Conservation (phyloP, 208 protist species). For the Crithidia sp. region DNA sequence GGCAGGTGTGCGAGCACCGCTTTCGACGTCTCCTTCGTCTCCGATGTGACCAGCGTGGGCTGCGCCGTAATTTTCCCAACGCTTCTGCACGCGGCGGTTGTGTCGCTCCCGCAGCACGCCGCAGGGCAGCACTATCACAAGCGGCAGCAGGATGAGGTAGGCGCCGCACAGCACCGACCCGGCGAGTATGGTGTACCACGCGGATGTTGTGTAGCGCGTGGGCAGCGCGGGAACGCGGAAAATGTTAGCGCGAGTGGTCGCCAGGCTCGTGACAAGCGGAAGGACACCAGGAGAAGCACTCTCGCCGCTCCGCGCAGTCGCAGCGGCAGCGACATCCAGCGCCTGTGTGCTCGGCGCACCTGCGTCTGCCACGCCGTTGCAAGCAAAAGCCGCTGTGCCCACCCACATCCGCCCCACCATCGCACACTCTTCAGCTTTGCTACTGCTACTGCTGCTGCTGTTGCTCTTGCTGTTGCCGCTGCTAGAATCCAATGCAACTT, state of each 20-base stretch:
- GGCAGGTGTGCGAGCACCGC: not conserved
- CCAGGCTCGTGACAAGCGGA: constrained; percentile 15
- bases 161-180: constrained; percentile 25
- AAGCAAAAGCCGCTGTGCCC: constrained; percentile 4
- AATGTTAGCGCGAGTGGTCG: constrained; percentile 13
- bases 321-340: not conserved
- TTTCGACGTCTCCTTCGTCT: not conserved
- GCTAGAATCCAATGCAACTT: not conserved
- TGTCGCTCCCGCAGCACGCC: constrained; percentile 5
- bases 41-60: too few relatives aligned
- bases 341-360: too few relatives aligned
- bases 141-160: not conserved
- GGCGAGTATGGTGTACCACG: constrained; percentile 21
- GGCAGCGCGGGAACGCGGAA: not conserved
- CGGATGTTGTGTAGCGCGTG: not conserved
- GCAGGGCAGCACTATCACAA: constrained; percentile 14
- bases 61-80: constrained; percentile 1
- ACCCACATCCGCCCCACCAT: constrained; percentile 19
- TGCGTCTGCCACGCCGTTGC: not conserved
- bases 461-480: too few relatives aligned
- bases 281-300: not conserved
- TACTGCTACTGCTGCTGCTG: too few relatives aligned
- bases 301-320: not conserved
- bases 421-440: constrained; percentile 5
- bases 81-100: constrained; percentile 6